A percentile compares a stretch with the other conserved stretches of the same genome.
Evolutionary conservation across 1,139 yeast species (phyloP).

Genomic region (Kodamaea alishanica): DNA sequence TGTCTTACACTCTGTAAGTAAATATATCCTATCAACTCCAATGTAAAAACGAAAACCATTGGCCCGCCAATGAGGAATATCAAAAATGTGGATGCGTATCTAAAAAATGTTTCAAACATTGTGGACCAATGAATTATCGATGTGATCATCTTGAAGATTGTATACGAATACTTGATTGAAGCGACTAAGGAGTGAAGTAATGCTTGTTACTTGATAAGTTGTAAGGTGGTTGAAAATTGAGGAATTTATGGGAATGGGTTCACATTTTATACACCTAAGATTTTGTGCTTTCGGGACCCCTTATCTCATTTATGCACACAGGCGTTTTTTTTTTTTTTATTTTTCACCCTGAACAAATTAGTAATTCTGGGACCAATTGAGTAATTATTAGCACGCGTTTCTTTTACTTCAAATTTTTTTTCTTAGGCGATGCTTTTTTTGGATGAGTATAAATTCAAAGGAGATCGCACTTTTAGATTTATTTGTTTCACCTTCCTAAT

Average conservation of each 20-base stretch:
- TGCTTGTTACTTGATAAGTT: not conserved
- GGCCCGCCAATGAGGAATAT: conserved; percentile 10
- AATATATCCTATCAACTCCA: conserved; percentile 9
- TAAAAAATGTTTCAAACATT: conserved; percentile 6
- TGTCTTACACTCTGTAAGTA: conserved; percentile 8
- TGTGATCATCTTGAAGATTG: not conserved
- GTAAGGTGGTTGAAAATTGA: not conserved
- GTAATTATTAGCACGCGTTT: not conserved
- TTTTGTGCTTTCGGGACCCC: conserved; percentile 4
- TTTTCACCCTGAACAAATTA: not conserved
- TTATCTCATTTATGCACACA: conserved; percentile 3
- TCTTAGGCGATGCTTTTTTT: not conserved
- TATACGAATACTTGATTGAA: no score
- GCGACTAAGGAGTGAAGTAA: no score
- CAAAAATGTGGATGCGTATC: conserved; percentile 8
- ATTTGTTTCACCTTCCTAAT: not conserved
- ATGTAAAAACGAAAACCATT: conserved; percentile 8
- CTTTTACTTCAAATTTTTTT: not conserved
- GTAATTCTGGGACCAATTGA: conserved; percentile 2
- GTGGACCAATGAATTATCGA: conserved; percentile 2
- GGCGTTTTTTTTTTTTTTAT: no score
- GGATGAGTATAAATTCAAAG: conserved; percentile 4
- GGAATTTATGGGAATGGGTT: not conserved
- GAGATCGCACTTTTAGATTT: not conserved
- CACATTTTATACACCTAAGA: not conserved